phyloP scores from a whole-genome alignment of 768 basidiomycete species.

The Clitopilus passeckerianus region DNA sequence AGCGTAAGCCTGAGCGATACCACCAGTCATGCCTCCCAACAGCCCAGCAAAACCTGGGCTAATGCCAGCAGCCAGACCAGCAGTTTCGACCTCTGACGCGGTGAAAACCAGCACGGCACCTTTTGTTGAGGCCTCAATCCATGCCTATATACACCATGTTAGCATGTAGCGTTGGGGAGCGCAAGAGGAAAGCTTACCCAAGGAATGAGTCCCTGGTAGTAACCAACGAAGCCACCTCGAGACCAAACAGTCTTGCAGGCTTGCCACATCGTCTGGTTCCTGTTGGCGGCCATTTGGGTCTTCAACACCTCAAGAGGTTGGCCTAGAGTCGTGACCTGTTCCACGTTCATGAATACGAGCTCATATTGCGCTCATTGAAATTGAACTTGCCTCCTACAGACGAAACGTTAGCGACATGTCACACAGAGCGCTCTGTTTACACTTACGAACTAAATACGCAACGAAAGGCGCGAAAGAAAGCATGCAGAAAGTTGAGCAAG shows the following conservation, averaged over 20 bases:
- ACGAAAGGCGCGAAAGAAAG: conserved; percentile 2
- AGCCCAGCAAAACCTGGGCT: conserved; percentile 82
- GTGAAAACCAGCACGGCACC: conserved; percentile 95
- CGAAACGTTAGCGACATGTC: conserved; percentile 4
- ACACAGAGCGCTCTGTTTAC: neutral
- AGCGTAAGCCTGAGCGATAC: conserved; percentile 96
- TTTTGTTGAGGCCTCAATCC: conserved; percentile 99
- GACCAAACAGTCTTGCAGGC: conserved; percentile 86
- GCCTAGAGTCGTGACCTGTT: conserved; percentile 92
- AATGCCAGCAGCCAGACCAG: conserved; percentile 57
- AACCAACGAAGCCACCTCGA: conserved; percentile 84
- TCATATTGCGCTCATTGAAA: neutral
- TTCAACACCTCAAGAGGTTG: conserved; percentile 98
- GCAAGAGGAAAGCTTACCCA: conserved; percentile 53
- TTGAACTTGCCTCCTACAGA: conserved; percentile 63
- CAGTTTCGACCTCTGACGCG: conserved; percentile 89
- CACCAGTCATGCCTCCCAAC: conserved; percentile 96
- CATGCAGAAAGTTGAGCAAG: neutral
- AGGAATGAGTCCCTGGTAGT: conserved; percentile 98
- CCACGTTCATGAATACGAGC: conserved; percentile 3
- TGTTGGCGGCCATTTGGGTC: conserved; percentile 99
- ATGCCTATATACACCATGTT: conserved; percentile 55
- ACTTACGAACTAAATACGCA: conserved; percentile 46
- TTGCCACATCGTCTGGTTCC: conserved; percentile 84
- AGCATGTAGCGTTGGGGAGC: neutral